Base-by-base conservation (phyloP, 257 asterid species). In the Cynanchum wilfordii region DNA sequence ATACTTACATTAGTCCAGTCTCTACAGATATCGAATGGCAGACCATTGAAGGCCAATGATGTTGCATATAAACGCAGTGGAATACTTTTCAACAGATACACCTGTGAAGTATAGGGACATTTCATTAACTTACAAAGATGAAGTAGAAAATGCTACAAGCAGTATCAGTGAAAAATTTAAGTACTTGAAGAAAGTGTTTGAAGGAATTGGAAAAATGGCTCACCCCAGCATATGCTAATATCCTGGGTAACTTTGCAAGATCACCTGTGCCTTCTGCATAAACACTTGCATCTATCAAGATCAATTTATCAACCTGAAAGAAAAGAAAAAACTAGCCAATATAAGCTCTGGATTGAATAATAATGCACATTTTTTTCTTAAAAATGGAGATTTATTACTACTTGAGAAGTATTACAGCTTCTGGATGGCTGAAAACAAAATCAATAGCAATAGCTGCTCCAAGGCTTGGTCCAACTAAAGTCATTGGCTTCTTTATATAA, bases 401-500 rank as follows among this genome's bases (percentile, higher is more conserved):
- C 16, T 60, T 30, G 36, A 64, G 60, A 73, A 78, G 65, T 71
- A 89, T 79, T 82, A 91, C 98, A 72, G 93, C 91, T 84, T 91
- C 91, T 25, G 98, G 98, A 68, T 94, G 73, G 73, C 86, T 86
- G 77, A 80, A 78, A 54, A 69, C 83, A 71, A 94, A 89, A 78
- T 94, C 97, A 49, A 91, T 88, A 77, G 96, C 95, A 44, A 94
- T 88, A 2, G 98, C 96, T 56, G 96, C 93, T 79, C 97, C 98
- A 52, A 94, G 97, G 80, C 98, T 94, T 65, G 98, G 97, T 73
- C 98, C 97, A n/a, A 94, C 96, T 78, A 94, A 80, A 73, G 82
- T 82, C 96, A 89, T 85, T 45, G 97, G 98, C 78, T 85, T 84
- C 79, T 80, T 84, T 76, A 94, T 87, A 64, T 91, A 74, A 42